Evolutionary conservation across 352 stramenopile species (phyloP), one percentile per base, ranked within the genome.

Genomic region (Globisporangium spinosum): DNA sequence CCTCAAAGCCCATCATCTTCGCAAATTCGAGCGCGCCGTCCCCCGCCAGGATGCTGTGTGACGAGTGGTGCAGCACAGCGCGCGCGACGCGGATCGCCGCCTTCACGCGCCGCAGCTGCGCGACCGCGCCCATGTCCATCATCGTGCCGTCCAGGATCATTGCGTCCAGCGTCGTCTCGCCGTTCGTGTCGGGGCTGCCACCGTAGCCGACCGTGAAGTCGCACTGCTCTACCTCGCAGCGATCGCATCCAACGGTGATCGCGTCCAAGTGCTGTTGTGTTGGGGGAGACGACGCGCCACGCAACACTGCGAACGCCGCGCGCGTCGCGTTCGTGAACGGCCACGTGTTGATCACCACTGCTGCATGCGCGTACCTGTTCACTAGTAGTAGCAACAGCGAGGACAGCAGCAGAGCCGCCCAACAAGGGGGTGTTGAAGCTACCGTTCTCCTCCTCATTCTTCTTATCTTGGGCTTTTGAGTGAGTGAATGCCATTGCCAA

Each of bases 1-100:
- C 87, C 13, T 83, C n/a, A 38, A 97, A 93, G 23, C 90, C 89
- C 84, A 97, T 93, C 89, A 97, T 97, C 64, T 91, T 91, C 12
- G 90, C 91, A 71, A 98, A 98, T 57, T 47, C 72, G 20, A 93
- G 79, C 55, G 91, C 91, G 43, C 89, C 91, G 47, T 97, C 83
- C 2, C 90, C 90, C 7, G 89, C 89, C 22, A 98, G 75, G 29
- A 98, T 73, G 32, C 89, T 96, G 76, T 98, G 91, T 20, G 82
- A 73, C 17, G 87, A 97, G 74, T 98, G 88, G 59, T 96, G 76
- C 82, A 98, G 85, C 23, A 98, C 91, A 1, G 82, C 85, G 27
- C 89, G 82, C 0, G 91, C 91, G 56, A 95, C 89, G 60, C 79
- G 65, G 64, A 97, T 95, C 3, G 90, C 91, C 32, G 83, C 69